A percentile compares a stretch with the other conserved stretches of the same genome.
Evolutionary conservation across 192 early-diverging fungal species (phyloP).

Genomic region (Funneliformis mosseae): DNA sequence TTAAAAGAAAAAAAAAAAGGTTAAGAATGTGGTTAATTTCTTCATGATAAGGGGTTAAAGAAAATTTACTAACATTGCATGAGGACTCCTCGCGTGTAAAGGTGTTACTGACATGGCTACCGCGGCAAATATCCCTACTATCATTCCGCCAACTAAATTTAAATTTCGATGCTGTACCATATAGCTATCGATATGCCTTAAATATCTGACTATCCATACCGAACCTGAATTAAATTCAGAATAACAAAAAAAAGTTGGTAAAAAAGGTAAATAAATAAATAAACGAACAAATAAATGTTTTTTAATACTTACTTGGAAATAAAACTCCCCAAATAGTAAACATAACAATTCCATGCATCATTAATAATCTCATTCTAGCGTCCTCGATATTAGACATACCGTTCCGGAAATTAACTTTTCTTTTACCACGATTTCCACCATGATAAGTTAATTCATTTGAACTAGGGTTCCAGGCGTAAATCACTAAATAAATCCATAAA

Average conservation of each 20-base stretch:
- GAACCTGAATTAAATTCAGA: neutral
- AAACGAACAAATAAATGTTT: neutral
- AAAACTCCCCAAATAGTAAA: slow-evolving; percentile 17
- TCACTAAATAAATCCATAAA: neutral
- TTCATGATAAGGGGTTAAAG: no score
- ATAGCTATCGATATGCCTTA: slow-evolving; percentile 18
- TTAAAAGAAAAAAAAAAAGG: neutral
- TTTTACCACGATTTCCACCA: slow-evolving; percentile 3
- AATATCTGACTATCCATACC: slow-evolving; percentile 25
- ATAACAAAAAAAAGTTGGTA: neutral
- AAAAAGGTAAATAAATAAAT: neutral
- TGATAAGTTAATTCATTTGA: neutral
- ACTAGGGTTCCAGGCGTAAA: neutral
- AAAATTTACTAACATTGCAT: neutral
- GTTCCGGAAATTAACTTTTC: neutral
- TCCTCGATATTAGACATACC: neutral
- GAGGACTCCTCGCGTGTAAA: neutral
- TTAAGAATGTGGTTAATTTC: no score
- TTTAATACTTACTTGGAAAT: neutral
- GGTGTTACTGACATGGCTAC: neutral
- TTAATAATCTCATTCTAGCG: neutral
- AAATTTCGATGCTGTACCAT: slow-evolving; percentile 22
- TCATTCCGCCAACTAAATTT: neutral
- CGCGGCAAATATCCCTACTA: neutral
- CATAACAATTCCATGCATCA: slow-evolving; percentile 33